Evolutionary conservation across 2,329 filamentous ascomycete genomes (phyloP), one percentile per base, ranked within the genome.

Genomic region (Ceratocystis colombiana): DNA sequence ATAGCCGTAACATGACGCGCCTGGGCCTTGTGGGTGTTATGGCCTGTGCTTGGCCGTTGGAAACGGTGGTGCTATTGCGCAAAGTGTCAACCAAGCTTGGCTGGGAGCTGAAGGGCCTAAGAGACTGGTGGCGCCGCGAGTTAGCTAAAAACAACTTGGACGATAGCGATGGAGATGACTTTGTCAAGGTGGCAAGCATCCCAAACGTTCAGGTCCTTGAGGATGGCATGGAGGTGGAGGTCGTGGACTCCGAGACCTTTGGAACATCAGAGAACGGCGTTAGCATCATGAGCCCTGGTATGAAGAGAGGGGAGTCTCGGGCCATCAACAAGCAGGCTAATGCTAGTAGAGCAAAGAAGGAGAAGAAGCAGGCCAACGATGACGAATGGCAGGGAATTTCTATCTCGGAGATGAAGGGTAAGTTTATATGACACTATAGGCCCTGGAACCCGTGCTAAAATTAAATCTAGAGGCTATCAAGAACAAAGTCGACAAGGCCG

Each of bases 251-350:
- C 4, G 66, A 68, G 41, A 61, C 50, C 15, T 66, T 57, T 66
- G 66, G 66, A 15, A 68, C 66, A 15, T 62, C 57, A 10, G 63
- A 68, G 30, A 64, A 66, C 22, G 64, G 66, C 25, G 64, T 68
- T n/a, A 59, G 44, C 37, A 30, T 64, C 12, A 37, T 28, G 59
- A 61, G 25, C 10, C 44, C 37, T 2, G 61, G 55, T 5, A 62
- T 63, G 45, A 68, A 68, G 48, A 64, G 53, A 28, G 64, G 64
- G 12, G 57, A 68, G 61, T 50, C 25, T 41, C 33, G 22, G 48
- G 64, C 61, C 4, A 64, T 68, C 44, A 66, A 68, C 41, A 63
- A 62, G 59, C 50, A 64, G 50, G 48, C 59, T 8, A 68, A 65
- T 41, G 61, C 46, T 12, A 55, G 64, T 5, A 50, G 53, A 25